A percentile compares a stretch with the other conserved stretches of the same genome.
These are phyloP conservation scores for Apiospora rasikravindrae DNA, from an alignment of 2,329 filamentous ascomycete genomes.

Conservation along the genomic window DNA sequence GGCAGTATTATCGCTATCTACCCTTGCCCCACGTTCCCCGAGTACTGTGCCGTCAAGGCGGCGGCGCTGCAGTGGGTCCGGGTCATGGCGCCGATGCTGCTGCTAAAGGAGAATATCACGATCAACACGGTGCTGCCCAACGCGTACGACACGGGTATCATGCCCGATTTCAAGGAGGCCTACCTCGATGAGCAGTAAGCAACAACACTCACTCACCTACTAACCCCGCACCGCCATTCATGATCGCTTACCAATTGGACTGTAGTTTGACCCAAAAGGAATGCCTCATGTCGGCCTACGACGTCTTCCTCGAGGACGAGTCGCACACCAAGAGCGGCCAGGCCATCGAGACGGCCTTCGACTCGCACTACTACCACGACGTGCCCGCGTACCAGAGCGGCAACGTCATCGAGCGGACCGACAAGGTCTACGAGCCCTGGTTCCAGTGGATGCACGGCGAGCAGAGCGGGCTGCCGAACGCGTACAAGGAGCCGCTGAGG, in stretches of 20 bases:
- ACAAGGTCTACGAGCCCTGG: conserved; percentile 31
- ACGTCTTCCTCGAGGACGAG: conserved; percentile 27
- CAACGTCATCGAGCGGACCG: conserved; percentile 25
- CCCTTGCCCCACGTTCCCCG: conserved; percentile 26
- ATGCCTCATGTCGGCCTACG: conserved; percentile 25
- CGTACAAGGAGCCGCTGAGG: conserved; percentile 11
- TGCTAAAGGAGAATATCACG: conserved; percentile 27
- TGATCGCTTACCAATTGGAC: background rate
- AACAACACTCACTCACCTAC: background rate
- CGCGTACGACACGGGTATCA: conserved; percentile 23
- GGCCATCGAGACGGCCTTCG: conserved; percentile 27
- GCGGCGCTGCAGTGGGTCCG: conserved; percentile 24
- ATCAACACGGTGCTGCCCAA: conserved; percentile 29
- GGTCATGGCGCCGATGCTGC: conserved; percentile 24
- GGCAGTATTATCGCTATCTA: conserved; percentile 26
- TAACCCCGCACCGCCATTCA: background rate
- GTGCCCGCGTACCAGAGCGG: conserved; percentile 28
- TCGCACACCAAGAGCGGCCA: conserved; percentile 24
- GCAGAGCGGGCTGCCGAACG: conserved; percentile 23
- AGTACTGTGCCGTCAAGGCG: conserved; percentile 27
- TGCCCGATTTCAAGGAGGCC: conserved; percentile 26
- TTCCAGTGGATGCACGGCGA: conserved; percentile 30
- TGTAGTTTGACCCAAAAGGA: conserved; percentile 24
- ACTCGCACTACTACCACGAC: conserved; percentile 22
- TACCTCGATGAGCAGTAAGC: conserved; percentile 25